phyloP scores from a whole-genome alignment of 2,329 filamentous ascomycete species.

The Tolypocladium capitatum region DNA sequence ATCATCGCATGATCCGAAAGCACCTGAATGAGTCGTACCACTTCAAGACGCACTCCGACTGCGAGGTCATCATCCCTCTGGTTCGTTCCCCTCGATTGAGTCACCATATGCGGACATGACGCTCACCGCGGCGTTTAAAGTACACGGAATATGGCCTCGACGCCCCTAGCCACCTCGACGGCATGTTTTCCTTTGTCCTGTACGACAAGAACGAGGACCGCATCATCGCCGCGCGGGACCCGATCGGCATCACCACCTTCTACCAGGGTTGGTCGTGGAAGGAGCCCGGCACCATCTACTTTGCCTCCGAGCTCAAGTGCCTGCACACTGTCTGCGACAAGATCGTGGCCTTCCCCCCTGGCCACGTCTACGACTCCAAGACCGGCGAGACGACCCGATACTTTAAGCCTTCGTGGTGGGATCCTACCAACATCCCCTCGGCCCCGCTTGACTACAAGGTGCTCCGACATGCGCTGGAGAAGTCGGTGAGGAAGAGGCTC shows the following conservation, averaged over 20 bases:
- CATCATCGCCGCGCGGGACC: conserved; percentile 85
- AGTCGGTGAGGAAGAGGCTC: conserved; percentile 84
- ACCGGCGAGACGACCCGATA: conserved; percentile 77
- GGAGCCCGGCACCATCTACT: conserved; percentile 78
- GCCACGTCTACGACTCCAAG: conserved; percentile 91
- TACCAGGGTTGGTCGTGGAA: conserved; percentile 86
- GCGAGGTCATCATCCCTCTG: conserved; percentile 96
- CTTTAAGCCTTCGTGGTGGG: conserved; percentile 87
- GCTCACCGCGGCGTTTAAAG: conserved; percentile 27
- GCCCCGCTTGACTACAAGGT: conserved; percentile 72
- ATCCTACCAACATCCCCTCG: conserved; percentile 63
- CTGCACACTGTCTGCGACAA: conserved; percentile 89
- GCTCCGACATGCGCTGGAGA: conserved; percentile 73
- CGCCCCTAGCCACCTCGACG: conserved; percentile 84
- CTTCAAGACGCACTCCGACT: conserved; percentile 98
- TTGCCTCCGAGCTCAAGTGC: conserved; percentile 93
- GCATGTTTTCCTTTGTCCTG: conserved; percentile 99
- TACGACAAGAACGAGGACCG: conserved; percentile 93
- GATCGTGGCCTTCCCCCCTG: conserved; percentile 86
- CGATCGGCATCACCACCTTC: conserved; percentile 92
- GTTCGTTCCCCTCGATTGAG: conserved; percentile 37
- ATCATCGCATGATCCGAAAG: conserved; percentile 92
- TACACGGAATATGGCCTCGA: conserved; percentile 89
- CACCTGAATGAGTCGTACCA: conserved; percentile 70
- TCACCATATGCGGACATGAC: neutral